Base-by-base conservation (phyloP, 345 rosid species). In the Erodium maritimum region DNA sequence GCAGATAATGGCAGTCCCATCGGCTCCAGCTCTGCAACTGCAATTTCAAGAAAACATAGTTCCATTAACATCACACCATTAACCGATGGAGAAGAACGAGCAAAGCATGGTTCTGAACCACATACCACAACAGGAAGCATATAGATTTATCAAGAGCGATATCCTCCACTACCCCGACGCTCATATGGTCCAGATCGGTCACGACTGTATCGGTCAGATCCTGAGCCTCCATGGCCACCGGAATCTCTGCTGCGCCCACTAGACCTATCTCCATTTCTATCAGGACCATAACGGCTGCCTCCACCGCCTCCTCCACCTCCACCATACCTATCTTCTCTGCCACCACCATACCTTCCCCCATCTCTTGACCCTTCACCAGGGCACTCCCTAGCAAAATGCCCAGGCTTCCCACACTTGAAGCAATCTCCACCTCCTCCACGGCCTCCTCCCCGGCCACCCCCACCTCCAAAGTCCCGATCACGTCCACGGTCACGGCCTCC, bases 361-460 rank as follows among this genome's bases (percentile, higher is more conserved):
- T 55, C 66, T 65, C 80, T 72, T 61, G 63, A 78, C 22, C 77
- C 80, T 64, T 82, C 97, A 69, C 82, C 69, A 23, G 96, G 96
- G 65, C 96, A 91, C 68, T 91, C 97, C 73, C 97, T 72, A 29
- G 97, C 96, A 73, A 91, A 91, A 70, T 91, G 97, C 42, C 97
- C 95, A 68, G 96, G 96, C 71, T 91, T 91, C 59, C 96, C 95
- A 55, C 97, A 91, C 71, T 81, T 87, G 61, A 91, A 91, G 79
- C 97, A 91, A 34, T 83, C 97, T 64, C 94, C 96, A 62, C 89
- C 56, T 61, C 88, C 82, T 52, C 37, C 37, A 29, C 37, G 37
- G 37, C 37, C 37, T 5, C 86, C 69, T 20, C 83, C 37, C 0
- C 37, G 37, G 9, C 37, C 90, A 78, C 70, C 70, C 19, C 79